These are phyloP conservation scores for Colletotrichum viniferum DNA, from an alignment of 2,329 filamentous ascomycete genomes.

Conservation along the genomic window DNA sequence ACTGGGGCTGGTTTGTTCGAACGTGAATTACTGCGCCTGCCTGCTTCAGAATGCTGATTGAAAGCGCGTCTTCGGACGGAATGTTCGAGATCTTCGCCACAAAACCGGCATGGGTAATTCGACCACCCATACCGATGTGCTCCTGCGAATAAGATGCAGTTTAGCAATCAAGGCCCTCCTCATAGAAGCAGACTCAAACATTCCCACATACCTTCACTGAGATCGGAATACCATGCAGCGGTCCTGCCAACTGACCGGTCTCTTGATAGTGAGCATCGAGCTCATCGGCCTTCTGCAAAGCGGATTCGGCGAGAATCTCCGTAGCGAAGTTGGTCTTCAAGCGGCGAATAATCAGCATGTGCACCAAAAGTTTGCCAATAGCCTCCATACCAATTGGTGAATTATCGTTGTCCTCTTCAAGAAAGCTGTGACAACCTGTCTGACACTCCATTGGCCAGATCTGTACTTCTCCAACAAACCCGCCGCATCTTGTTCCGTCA, in stretches of 20 bases:
- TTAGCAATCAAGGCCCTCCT: not conserved
- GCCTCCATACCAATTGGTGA: not conserved
- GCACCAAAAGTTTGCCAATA: not conserved
- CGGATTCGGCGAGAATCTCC: conserved; percentile 59
- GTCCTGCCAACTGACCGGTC: conserved; percentile 56
- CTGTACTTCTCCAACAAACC: not conserved
- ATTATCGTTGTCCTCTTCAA: not conserved
- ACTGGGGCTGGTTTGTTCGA: conserved; percentile 54
- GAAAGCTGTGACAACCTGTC: conserved; percentile 30
- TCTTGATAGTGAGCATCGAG: conserved; percentile 52
- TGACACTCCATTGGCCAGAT: conserved; percentile 29
- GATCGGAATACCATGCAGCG: conserved; percentile 68
- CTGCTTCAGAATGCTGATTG: conserved; percentile 44
- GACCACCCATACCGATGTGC: conserved; percentile 40
- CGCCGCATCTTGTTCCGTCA: conserved; percentile 36
- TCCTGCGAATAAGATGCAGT: not conserved
- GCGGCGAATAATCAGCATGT: not conserved
- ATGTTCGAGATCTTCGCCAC: conserved; percentile 65
- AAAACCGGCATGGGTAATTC: conserved; percentile 66
- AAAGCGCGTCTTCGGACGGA: conserved; percentile 43
- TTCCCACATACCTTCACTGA: conserved; percentile 70
- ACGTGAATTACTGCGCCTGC: conserved; percentile 60
- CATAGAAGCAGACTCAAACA: not conserved
- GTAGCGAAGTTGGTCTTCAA: conserved; percentile 50
- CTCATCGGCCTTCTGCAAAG: conserved; percentile 48